A percentile compares a stretch with the other conserved stretches of the same genome.
These are phyloP conservation scores for Phlebiopsis flavidoalba DNA, from an alignment of 768 basidiomycete species.

Conservation along the genomic window DNA sequence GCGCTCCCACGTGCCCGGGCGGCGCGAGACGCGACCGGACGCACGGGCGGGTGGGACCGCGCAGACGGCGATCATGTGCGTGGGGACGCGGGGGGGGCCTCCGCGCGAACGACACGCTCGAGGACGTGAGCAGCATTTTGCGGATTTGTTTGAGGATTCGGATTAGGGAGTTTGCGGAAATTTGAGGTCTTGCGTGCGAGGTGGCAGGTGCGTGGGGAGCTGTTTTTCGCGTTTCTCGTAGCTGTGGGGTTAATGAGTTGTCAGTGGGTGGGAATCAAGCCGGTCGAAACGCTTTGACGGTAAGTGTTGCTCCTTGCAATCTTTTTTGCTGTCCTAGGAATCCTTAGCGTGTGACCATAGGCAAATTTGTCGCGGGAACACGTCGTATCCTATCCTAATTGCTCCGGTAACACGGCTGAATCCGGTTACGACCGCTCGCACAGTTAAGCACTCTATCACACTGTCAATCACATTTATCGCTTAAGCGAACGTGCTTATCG, in stretches of 20 bases:
- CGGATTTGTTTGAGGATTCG: constrained; percentile 5
- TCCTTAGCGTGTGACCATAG: background rate
- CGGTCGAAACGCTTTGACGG: constrained; percentile 12
- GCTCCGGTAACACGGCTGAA: constrained; percentile 25
- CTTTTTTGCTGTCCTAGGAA: background rate
- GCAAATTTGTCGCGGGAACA: constrained; percentile 14
- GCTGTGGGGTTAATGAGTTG: background rate
- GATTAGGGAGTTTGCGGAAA: constrained; percentile 12
- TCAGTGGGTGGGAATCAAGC: constrained; percentile 13
- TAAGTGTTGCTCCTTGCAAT: background rate
- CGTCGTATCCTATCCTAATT: constrained; percentile 22
- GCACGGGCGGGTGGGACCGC: background rate
- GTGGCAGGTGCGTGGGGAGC: background rate
- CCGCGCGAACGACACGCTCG: background rate
- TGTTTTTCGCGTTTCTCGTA: background rate
- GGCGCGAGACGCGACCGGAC: background rate
- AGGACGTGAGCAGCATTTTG: constrained; percentile 4
- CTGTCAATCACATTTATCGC: background rate
- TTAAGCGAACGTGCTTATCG: background rate
- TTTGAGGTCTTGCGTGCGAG: background rate
- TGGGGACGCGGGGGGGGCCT: background rate
- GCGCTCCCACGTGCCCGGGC: background rate
- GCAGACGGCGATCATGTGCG: background rate
- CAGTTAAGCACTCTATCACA: background rate
- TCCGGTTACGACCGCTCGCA: constrained; percentile 10